A percentile compares a stretch with the other conserved stretches of the same genome.
Evolutionary conservation across 1,139 yeast species (phyloP).

Genomic region (Geotrichum bryndzae): DNA sequence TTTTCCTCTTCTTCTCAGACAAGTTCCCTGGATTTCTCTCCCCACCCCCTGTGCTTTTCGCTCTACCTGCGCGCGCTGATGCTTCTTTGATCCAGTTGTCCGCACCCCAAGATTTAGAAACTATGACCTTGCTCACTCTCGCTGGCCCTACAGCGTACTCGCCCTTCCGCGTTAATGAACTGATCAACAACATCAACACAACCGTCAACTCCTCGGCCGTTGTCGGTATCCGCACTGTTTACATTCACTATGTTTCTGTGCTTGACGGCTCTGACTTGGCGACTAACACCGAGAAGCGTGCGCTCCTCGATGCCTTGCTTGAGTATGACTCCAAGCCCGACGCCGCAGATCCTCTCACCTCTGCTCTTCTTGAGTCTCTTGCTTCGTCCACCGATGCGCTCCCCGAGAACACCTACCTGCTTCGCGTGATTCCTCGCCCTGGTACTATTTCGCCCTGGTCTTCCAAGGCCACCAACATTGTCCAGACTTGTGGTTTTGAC

Average conservation of each 20-base stretch:
- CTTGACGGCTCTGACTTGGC: slow-evolving; percentile 34
- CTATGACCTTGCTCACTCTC: slow-evolving; percentile 46
- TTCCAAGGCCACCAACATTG: slow-evolving; percentile 94
- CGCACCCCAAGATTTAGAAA: slow-evolving; percentile 9
- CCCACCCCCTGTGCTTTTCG: background rate
- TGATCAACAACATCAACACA: slow-evolving; percentile 67
- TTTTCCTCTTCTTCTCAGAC: background rate
- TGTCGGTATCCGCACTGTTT: slow-evolving; percentile 63
- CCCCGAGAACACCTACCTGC: slow-evolving; percentile 51
- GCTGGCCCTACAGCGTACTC: slow-evolving; percentile 93
- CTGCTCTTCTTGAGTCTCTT: slow-evolving; percentile 42
- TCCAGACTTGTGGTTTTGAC: slow-evolving; percentile 78
- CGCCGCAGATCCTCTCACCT: slow-evolving; percentile 43
- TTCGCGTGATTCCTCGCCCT: slow-evolving; percentile 81
- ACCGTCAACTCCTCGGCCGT: slow-evolving; percentile 62
- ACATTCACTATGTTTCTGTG: slow-evolving; percentile 74
- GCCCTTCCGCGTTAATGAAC: slow-evolving; percentile 68
- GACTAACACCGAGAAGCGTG: slow-evolving; percentile 41
- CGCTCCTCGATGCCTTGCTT: slow-evolving; percentile 51
- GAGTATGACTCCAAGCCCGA: slow-evolving; percentile 71
- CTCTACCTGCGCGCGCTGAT: slow-evolving; percentile 1
- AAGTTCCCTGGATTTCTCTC: slow-evolving; percentile 1
- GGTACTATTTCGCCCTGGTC: slow-evolving; percentile 99
- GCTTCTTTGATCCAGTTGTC: background rate
- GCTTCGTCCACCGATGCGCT: slow-evolving; percentile 28